Conservation (phyloP, 2,329 filamentous ascomycete genomes). For the Rhynchosporium graminicola region DNA sequence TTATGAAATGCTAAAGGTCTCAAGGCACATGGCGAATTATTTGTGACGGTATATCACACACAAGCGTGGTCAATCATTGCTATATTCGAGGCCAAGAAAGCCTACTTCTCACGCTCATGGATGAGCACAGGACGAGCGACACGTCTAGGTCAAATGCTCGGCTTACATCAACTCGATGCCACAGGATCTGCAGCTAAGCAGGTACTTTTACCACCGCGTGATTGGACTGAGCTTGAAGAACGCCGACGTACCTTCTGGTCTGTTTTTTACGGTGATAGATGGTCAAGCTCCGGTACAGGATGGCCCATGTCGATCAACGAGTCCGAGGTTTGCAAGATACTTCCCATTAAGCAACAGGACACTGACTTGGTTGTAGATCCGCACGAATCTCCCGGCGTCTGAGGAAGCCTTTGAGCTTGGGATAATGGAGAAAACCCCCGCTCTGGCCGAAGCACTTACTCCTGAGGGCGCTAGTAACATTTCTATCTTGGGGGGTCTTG, state of each 20-base stretch:
- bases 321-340: conserved; percentile 52
- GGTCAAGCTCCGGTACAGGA: conserved; percentile 68
- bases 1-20: neutral
- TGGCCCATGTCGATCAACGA: conserved; percentile 84
- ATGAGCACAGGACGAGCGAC: conserved; percentile 74
- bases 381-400: conserved; percentile 76
- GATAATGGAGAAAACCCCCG: conserved; percentile 60
- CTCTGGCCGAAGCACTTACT: conserved; percentile 62
- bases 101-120: conserved; percentile 84
- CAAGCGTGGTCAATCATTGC: conserved; percentile 73
- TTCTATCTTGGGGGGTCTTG: conserved; percentile 70
- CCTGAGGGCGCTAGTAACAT: conserved; percentile 56
- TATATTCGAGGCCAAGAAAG: conserved; percentile 79
- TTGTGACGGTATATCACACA: conserved; percentile 76
- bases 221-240: conserved; percentile 83
- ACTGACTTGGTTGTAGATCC: conserved; percentile 37
- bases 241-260: conserved; percentile 85
- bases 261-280: conserved; percentile 78
- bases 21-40: conserved; percentile 72
- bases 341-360: neutral
- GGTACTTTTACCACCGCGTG: conserved; percentile 68
- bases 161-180: conserved; percentile 75
- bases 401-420: conserved; percentile 75
- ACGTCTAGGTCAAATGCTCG: conserved; percentile 79
- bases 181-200: conserved; percentile 68